Base-by-base conservation (phyloP, 2,329 filamentous ascomycete genomes). In the Colletotrichum cereale region DNA sequence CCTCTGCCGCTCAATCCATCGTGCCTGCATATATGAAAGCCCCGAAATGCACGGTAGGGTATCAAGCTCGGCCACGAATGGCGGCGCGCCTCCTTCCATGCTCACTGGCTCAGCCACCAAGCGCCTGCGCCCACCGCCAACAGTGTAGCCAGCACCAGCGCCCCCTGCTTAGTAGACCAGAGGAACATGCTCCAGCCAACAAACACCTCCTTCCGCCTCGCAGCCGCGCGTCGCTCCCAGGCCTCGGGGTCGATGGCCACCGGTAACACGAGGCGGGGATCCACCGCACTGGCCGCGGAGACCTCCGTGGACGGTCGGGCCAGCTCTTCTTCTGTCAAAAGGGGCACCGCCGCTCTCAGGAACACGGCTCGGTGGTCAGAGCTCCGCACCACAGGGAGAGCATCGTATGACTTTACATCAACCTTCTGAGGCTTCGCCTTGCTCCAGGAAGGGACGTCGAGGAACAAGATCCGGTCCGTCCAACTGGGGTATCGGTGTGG, bases 301-400 rank as follows among this genome's bases (percentile, higher is more conserved):
- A 29, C 61, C 11, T 56, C 63, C 29, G 55, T 70, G n/a, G 74
- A 69, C 18, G 81, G 77, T 3, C 84, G 82, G 5, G 76, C 73
- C 47, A 89, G 79, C 53, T 82, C 80, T 12, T 79, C 77, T 2
- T 80, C 80, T 14, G 80, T 76, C 58, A 89, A 75, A 7, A 94
- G 82, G 1, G 93, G 92, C 21, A 98, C 86, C 0, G 85, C 84
- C 10, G 91, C 85, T 5, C 92, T 89, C 31, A 97, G 84, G 58
- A 90, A 93, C 3, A 98, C 96, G 8, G 95, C 88, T 38, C 94
- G 90, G 82, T 99, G 96, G 79, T 99, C 96, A 65, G 93, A 96
- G 11, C 91, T 93, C n/a, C 89, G 86, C 73, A 97, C 88, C 2
- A 97, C 83, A 1, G 95, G 94, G 36, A 98, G 85, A 21, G 93